These are phyloP conservation scores for Funneliformis geosporum DNA, from an alignment of 192 early-diverging fungal genomes.

Conservation along the genomic window DNA sequence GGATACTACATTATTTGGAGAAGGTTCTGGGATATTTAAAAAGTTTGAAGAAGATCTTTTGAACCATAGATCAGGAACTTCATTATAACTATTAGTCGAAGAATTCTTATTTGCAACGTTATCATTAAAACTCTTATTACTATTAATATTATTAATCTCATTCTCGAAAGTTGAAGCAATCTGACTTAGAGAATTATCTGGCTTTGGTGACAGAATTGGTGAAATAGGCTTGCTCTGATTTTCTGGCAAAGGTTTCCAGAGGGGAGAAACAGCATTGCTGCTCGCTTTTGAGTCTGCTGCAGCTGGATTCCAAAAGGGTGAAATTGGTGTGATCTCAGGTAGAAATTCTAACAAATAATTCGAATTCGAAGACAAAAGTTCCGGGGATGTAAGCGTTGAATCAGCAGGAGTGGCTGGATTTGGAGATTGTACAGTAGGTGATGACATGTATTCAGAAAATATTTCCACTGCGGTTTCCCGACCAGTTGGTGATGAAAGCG, in stretches of 20 bases:
- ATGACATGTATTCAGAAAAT: not conserved
- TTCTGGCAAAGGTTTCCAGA: not conserved
- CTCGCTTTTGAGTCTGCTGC: not conserved
- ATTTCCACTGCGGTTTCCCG: not conserved
- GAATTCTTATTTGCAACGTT: too few relatives aligned
- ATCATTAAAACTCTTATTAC: not conserved
- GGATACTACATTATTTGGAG: not conserved
- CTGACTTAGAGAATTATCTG: not conserved
- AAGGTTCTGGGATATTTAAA: not conserved
- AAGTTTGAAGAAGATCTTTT: not conserved
- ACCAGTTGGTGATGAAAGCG: not conserved
- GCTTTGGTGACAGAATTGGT: not conserved
- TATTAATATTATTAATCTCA: not conserved
- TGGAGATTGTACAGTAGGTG: not conserved
- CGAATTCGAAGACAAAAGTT: not conserved
- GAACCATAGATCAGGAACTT: not conserved
- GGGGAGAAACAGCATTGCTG: not conserved
- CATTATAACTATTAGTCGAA: not conserved
- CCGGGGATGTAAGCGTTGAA: not conserved
- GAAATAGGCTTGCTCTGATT: not conserved
- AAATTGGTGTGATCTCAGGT: slow-evolving; percentile 18
- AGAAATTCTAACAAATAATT: not conserved
- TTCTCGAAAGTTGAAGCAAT: not conserved
- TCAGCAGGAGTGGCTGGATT: not conserved
- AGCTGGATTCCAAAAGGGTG: not conserved